Percentiles rank a stretch among this genome's conserved stretches.
These are phyloP conservation scores for Tripterygium wilfordii DNA, from an alignment of 177 flowering plant genomes.

Conservation along the genomic window DNA sequence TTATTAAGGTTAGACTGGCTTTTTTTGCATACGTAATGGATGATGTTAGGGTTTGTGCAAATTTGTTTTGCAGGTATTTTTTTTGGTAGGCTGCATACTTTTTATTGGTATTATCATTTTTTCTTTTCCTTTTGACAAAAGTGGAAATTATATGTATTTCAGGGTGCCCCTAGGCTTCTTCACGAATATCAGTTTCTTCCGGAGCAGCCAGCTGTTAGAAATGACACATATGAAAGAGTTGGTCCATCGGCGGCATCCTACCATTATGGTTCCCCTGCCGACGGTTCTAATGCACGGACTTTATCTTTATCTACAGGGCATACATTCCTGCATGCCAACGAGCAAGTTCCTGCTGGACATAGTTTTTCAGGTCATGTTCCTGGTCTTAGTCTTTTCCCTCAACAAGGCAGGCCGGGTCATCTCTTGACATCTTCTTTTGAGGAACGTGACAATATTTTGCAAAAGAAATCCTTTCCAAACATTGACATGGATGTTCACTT, in stretches of 20 bases:
- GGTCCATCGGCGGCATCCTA: constrained; percentile 47
- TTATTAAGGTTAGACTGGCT: constrained; percentile 38
- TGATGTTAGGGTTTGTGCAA: too few species aligned
- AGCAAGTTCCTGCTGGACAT: constrained; percentile 39
- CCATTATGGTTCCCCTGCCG: constrained; percentile 45
- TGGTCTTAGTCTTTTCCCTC: constrained; percentile 41
- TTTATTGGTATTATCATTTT: too few species aligned
- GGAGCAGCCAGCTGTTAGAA: constrained; percentile 73
- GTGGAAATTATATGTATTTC: too few species aligned
- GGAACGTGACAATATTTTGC: constrained; percentile 45
- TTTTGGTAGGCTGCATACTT: too few species aligned
- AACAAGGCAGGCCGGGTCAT: constrained; percentile 47
- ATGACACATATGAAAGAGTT: constrained; percentile 61
- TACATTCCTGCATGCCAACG: constrained; percentile 40
- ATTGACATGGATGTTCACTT: constrained; percentile 35
- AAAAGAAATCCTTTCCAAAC: constrained; percentile 29
- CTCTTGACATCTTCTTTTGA: constrained; percentile 35
- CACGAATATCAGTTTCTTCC: constrained; percentile 94
- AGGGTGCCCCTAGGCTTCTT: constrained; percentile 49
- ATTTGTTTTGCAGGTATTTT: too few species aligned
- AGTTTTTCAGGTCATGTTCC: constrained; percentile 44
- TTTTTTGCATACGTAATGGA: background rate
- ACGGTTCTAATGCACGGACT: constrained; percentile 33
- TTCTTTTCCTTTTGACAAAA: too few species aligned
- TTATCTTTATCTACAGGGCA: constrained; percentile 42